phyloP scores from a whole-genome alignment of 306 rosid species.

The Senna tora region DNA sequence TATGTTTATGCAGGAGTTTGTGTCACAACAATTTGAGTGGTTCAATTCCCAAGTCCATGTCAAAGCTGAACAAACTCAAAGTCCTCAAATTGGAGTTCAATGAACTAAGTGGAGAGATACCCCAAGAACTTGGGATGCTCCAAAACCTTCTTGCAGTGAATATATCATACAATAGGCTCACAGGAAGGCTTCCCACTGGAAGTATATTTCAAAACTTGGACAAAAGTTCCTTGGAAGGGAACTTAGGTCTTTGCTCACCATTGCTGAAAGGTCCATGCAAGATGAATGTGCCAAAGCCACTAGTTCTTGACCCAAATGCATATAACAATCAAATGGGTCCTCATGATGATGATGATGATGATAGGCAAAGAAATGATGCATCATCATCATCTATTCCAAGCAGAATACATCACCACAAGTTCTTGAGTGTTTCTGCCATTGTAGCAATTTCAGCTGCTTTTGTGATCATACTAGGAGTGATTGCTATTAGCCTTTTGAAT shows the following conservation, averaged over 20 bases:
- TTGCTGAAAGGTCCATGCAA: constrained; percentile 87
- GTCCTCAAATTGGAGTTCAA: constrained; percentile 79
- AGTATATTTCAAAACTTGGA: constrained; percentile 75
- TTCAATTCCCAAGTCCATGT: constrained; percentile 68
- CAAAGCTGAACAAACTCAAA: constrained; percentile 69
- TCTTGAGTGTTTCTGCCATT: constrained; percentile 82
- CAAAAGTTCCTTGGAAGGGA: constrained; percentile 85
- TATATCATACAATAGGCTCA: constrained; percentile 77
- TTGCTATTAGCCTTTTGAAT: constrained; percentile 70
- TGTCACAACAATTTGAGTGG: constrained; percentile 80
- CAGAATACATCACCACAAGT: constrained; percentile 52
- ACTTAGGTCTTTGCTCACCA: constrained; percentile 85
- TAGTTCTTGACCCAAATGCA: constrained; percentile 86
- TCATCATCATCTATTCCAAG: constrained; percentile 34
- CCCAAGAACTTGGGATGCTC: constrained; percentile 80
- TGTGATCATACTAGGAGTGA: constrained; percentile 69
- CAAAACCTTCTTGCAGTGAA: constrained; percentile 83
- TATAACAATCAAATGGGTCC: constrained; percentile 58
- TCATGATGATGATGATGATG: too few relatives aligned
- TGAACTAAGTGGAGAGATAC: constrained; percentile 86
- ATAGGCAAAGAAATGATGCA: constrained; percentile 43
- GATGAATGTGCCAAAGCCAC: constrained; percentile 88
- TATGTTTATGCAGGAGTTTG: constrained; percentile 71
- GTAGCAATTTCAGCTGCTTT: constrained; percentile 79
- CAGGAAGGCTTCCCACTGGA: constrained; percentile 82